Evolutionary conservation across 768 basidiomycete species (phyloP), one percentile per base, ranked within the genome.

Genomic region (Psilocybe sp.): DNA sequence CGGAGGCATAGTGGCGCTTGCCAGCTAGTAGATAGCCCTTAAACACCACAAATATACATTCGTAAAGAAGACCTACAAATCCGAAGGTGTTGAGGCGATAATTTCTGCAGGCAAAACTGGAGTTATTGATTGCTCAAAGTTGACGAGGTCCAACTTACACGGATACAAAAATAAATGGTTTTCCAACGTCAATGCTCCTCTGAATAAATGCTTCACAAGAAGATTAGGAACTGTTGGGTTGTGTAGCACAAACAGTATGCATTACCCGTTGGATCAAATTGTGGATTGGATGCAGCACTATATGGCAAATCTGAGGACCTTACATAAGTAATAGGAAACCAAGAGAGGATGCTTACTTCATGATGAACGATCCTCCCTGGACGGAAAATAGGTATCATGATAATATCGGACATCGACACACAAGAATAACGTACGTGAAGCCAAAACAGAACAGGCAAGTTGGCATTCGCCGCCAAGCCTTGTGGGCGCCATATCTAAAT

Each of bases 41-140:
- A 11, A 2, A 16, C 10, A 42, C n/a, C 33, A 46, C 16, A 14
- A 31, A 15, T 20, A 13, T 7, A 37, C 33, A 14, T 7, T 28
- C 7, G 7, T 16, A 11, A 18, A 40, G 33, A 33, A 41, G n/a
- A 63, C 71, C 52, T 35, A 80, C 78, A 48, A 82, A 83, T 41
- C 80, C 80, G 52, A 81, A 81, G 1, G 77, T 77, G 56, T 81
- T 82, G 33, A 81, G 50, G 5, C 80, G 78, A 52, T 81, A 82
- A 59, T 83, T 82, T 3, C 78, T 81, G 36, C 46, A 5, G 19
- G 16, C 41, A 9, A 36, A n/a, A n/a, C n/a, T 14, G 9, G 34
- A 14, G 42, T 16, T 11, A 6, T 8, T 15, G 13, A n/a, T 1
- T 33, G 34, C 20, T 28, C 19, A 11, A 34, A 37, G 35, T 36